Conservation (phyloP, 1,139 yeast species). For the Debaryomyces udenii region DNA sequence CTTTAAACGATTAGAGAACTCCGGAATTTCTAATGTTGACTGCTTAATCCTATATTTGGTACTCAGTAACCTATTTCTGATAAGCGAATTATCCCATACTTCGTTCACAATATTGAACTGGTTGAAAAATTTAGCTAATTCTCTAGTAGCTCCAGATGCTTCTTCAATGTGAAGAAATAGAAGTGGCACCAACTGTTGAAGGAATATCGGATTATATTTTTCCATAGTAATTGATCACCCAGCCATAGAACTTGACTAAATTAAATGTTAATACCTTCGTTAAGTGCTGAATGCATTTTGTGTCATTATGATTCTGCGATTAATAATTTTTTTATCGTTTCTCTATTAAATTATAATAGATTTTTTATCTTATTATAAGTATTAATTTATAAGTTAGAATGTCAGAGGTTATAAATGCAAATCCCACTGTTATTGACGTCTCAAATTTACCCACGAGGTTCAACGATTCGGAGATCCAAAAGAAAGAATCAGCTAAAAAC, state of each 20-base stretch:
- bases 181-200: slow-evolving; percentile 41
- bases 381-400: slow-evolving; percentile 22
- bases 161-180: slow-evolving; percentile 23
- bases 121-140: slow-evolving; percentile 18
- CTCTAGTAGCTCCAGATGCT: slow-evolving; percentile 1
- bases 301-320: not conserved
- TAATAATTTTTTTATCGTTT: not conserved
- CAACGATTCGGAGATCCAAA: slow-evolving; percentile 25
- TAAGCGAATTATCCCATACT: slow-evolving; percentile 45
- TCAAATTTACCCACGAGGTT: slow-evolving; percentile 74
- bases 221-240: slow-evolving; percentile 28
- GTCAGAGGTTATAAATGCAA: slow-evolving; percentile 87
- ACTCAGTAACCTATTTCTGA: slow-evolving; percentile 41
- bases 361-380: not conserved
- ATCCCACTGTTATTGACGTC: slow-evolving; percentile 82
- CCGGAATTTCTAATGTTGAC: slow-evolving; percentile 8
- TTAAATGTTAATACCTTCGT: too few relatives aligned
- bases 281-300: not conserved
- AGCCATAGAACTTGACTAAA: not conserved
- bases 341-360: not conserved
- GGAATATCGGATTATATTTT: slow-evolving; percentile 27
- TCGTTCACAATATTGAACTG: slow-evolving; percentile 24
- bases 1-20: not conserved
- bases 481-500: slow-evolving; percentile 11
- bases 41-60: slow-evolving; percentile 34